phyloP scores from a whole-genome alignment of 2,329 filamentous ascomycete species.

The Penicillium paneum region DNA sequence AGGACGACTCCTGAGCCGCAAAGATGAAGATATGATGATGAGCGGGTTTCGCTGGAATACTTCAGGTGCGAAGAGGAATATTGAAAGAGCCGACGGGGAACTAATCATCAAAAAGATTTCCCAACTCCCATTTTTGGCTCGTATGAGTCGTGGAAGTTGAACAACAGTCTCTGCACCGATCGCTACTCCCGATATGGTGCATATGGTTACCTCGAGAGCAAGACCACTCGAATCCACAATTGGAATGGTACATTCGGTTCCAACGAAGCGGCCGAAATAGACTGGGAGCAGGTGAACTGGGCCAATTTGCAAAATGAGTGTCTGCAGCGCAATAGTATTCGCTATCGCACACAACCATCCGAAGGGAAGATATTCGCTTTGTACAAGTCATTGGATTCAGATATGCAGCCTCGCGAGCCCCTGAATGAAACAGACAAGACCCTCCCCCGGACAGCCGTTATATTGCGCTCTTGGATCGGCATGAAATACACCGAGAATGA shows the following conservation, averaged over 20 bases:
- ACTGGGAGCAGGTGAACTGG: conserved; percentile 67
- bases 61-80: conserved; percentile 1
- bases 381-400: neutral
- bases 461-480: conserved; percentile 78
- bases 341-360: conserved; percentile 31
- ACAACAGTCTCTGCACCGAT: conserved; percentile 8
- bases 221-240: neutral
- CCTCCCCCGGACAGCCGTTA: conserved; percentile 65
- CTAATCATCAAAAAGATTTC: conserved; percentile 8
- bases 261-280: conserved; percentile 19
- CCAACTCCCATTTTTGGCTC: conserved; percentile 13
- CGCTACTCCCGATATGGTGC: conserved; percentile 12
- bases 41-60: conserved; percentile 8
- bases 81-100: neutral
- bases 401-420: neutral
- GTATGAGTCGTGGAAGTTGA: conserved; percentile 13
- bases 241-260: neutral
- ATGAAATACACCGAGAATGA: conserved; percentile 79
- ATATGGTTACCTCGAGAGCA: conserved; percentile 8
- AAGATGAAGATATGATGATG: conserved; percentile 9
- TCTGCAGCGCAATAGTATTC: conserved; percentile 58
- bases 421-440: neutral
- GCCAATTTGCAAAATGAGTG: conserved; percentile 66
- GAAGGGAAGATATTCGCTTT: neutral
- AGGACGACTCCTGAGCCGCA: neutral